Percentiles rank a stretch among this genome's conserved stretches.
These are phyloP conservation scores for Talaromyces nanjingensis DNA, from an alignment of 495 filamentous ascomycete genomes.

Conservation along the genomic window DNA sequence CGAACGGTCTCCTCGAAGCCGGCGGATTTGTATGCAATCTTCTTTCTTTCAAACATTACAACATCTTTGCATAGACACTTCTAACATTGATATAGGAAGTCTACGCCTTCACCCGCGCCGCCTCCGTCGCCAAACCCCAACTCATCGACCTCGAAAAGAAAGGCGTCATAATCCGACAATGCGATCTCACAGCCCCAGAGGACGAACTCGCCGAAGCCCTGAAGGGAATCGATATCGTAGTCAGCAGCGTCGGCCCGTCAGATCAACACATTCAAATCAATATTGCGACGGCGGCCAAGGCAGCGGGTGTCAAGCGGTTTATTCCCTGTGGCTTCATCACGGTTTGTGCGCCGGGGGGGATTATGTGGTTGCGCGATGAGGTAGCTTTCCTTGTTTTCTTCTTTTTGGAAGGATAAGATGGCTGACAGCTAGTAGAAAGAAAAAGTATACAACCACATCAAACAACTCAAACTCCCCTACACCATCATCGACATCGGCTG, in stretches of 20 bases:
- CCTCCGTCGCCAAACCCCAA: constrained; percentile 41
- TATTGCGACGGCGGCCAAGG: constrained; percentile 48
- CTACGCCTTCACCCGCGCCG: constrained; percentile 40
- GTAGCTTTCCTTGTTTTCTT: constrained; percentile 19
- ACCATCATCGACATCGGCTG: constrained; percentile 57
- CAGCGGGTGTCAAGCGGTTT: constrained; percentile 50
- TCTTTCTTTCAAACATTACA: too few species aligned
- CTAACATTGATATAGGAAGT: constrained; percentile 32
- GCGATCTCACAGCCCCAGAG: constrained; percentile 36
- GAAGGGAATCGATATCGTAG: constrained; percentile 45
- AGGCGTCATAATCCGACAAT: constrained; percentile 40
- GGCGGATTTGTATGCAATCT: constrained; percentile 29
- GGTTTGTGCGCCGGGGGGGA: constrained; percentile 37
- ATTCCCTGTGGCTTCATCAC: constrained; percentile 51
- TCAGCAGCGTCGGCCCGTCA: constrained; percentile 42
- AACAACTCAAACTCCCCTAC: constrained; percentile 46
- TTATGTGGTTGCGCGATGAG: constrained; percentile 42
- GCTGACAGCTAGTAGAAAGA: too few species aligned
- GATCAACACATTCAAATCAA: constrained; percentile 44
- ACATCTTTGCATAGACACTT: not conserved
- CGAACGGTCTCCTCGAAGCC: constrained; percentile 35
- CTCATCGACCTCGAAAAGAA: constrained; percentile 33
- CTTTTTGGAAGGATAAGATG: too few species aligned
- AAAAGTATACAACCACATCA: constrained; percentile 47
- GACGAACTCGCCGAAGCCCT: constrained; percentile 41